Evolutionary conservation across 73 alveolate genomes (phyloP).

Genomic region (Paramecium primaurelia): DNA sequence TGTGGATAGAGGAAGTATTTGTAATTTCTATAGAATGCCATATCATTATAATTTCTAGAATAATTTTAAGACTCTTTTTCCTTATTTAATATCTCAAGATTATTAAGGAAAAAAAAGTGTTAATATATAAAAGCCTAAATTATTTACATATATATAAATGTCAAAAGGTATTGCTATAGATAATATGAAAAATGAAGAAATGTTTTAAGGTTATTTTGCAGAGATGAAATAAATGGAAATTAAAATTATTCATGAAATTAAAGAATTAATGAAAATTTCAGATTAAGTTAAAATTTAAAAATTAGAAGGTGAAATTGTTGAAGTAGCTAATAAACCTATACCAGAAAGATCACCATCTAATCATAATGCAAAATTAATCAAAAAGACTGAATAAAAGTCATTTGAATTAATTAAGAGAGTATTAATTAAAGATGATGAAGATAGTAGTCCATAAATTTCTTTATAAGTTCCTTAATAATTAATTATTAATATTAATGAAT

Average conservation of each 20-base stretch:
- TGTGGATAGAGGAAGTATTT: constrained; percentile 54
- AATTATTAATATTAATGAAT: neutral
- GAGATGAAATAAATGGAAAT: neutral
- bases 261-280: neutral
- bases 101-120: neutral
- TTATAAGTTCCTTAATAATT: neutral
- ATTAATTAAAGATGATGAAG: neutral
- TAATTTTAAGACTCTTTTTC: neutral
- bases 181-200: constrained; percentile 16
- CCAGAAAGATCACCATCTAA: neutral
- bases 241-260: neutral
- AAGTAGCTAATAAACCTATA: neutral
- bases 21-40: constrained; percentile 59
- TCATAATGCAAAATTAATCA: neutral
- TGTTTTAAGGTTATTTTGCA: neutral
- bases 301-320: neutral
- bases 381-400: neutral
- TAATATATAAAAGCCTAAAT: neutral
- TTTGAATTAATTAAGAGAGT: neutral
- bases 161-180: neutral
- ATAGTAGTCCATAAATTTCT: constrained; percentile 3
- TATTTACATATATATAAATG: neutral
- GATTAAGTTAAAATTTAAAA: neutral
- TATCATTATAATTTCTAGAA: constrained; percentile 39
- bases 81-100: neutral